These are phyloP conservation scores for Phyllosticta citriasiana DNA, from an alignment of 2,329 filamentous ascomycete genomes.

Conservation along the genomic window DNA sequence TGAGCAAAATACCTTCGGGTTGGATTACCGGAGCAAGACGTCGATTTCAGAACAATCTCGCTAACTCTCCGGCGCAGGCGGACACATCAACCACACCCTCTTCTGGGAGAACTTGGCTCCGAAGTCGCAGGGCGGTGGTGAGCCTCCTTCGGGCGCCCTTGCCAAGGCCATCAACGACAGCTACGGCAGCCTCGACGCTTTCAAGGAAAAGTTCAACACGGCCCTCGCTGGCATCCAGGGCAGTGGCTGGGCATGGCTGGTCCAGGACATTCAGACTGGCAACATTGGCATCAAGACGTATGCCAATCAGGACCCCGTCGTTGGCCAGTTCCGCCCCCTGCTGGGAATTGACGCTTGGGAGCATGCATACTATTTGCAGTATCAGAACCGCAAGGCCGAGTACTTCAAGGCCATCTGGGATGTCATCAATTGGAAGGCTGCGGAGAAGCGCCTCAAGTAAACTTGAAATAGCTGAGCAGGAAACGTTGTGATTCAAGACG, in stretches of 20 bases:
- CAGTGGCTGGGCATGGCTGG: constrained; percentile 54
- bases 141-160: constrained; percentile 49
- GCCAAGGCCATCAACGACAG: constrained; percentile 48
- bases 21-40: not conserved
- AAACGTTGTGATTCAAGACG: not conserved
- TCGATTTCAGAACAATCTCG: not conserved
- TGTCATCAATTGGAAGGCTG: constrained; percentile 90
- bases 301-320: constrained; percentile 81
- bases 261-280: constrained; percentile 52
- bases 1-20: constrained; percentile 12
- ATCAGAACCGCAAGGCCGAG: constrained; percentile 94
- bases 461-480: constrained; percentile 3
- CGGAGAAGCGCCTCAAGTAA: constrained; percentile 62
- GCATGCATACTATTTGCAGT: constrained; percentile 92
- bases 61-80: constrained; percentile 28
- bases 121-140: constrained; percentile 55
- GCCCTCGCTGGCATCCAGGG: constrained; percentile 57
- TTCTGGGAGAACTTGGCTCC: constrained; percentile 65
- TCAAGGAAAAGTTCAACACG: constrained; percentile 55
- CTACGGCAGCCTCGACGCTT: constrained; percentile 46
- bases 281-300: constrained; percentile 57
- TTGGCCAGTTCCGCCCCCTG: constrained; percentile 71
- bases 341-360: constrained; percentile 93
- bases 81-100: constrained; percentile 57
- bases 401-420: constrained; percentile 94